A percentile compares a stretch with the other conserved stretches of the same genome.
These are phyloP conservation scores for Jamesozyma spencerorum DNA, from an alignment of 805 yeast genomes.

Conservation along the genomic window DNA sequence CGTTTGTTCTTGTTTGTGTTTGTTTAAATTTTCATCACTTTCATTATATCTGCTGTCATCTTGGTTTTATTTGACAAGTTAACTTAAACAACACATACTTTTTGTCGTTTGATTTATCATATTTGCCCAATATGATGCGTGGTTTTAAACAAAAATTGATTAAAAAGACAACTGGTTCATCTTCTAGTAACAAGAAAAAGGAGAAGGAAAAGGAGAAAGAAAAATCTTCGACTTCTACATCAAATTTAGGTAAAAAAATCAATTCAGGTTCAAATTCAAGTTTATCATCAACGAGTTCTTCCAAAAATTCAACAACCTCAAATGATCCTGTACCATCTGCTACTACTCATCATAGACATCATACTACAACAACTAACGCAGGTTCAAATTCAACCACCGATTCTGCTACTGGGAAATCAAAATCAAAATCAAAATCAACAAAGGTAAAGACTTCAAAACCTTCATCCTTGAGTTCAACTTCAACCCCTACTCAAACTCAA, in stretches of 20 bases:
- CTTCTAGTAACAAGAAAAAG: conserved; percentile 34
- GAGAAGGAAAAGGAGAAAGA: conserved; percentile 35
- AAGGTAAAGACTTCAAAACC: too few species aligned
- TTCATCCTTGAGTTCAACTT: background rate
- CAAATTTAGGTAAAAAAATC: background rate
- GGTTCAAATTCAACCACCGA: background rate
- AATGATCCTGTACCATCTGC: too few species aligned
- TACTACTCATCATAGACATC: too few species aligned
- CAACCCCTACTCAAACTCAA: background rate
- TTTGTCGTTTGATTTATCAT: too few species aligned
- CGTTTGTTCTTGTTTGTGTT: too few species aligned
- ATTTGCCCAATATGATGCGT: conserved; percentile 50
- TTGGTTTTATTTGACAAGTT: too few species aligned
- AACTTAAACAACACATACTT: too few species aligned
- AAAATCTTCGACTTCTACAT: conserved; percentile 9
- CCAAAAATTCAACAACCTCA: background rate
- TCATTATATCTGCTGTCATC: too few species aligned
- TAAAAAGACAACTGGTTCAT: conserved; percentile 30
- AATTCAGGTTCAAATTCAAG: conserved; percentile 2
- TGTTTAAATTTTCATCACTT: too few species aligned
- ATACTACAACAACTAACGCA: too few species aligned
- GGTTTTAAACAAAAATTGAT: conserved; percentile 53
- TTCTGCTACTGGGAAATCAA: background rate
- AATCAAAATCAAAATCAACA: background rate
- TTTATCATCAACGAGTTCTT: background rate